A percentile compares a stretch with the other conserved stretches of the same genome.
Conservation (phyloP, 2,329 filamentous ascomycete genomes). For the Didymella glomerata region DNA sequence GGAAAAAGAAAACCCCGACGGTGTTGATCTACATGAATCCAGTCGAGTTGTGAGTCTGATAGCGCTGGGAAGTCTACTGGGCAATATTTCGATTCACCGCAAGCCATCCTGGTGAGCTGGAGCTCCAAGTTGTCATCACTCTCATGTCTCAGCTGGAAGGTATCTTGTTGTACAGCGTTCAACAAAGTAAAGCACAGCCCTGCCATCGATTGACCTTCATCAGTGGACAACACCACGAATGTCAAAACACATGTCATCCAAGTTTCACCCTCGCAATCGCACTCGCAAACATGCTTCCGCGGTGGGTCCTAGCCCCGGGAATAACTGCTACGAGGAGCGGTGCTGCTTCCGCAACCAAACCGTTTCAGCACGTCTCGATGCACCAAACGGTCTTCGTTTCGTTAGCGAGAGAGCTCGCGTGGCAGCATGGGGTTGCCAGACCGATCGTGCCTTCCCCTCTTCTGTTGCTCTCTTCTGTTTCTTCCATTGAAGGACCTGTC, state of each 20-base stretch:
- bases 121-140: background rate
- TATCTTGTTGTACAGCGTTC: background rate
- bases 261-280: background rate
- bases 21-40: no score
- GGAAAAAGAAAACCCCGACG: no score
- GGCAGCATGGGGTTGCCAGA: conserved; percentile 6
- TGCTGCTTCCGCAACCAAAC: conserved; percentile 8
- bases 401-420: conserved; percentile 1
- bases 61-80: no score
- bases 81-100: no score
- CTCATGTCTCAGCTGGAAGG: background rate
- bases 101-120: background rate
- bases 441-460: background rate
- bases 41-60: no score
- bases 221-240: background rate
- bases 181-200: background rate
- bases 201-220: background rate
- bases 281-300: conserved; percentile 17
- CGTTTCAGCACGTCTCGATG: conserved; percentile 8
- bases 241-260: background rate
- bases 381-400: conserved; percentile 14
- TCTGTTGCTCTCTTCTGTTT: background rate
- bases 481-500: background rate
- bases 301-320: conserved; percentile 10
- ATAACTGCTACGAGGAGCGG: conserved; percentile 3